Conservation (phyloP, 768 basidiomycete species). For the Botryobasidium botryosum region DNA sequence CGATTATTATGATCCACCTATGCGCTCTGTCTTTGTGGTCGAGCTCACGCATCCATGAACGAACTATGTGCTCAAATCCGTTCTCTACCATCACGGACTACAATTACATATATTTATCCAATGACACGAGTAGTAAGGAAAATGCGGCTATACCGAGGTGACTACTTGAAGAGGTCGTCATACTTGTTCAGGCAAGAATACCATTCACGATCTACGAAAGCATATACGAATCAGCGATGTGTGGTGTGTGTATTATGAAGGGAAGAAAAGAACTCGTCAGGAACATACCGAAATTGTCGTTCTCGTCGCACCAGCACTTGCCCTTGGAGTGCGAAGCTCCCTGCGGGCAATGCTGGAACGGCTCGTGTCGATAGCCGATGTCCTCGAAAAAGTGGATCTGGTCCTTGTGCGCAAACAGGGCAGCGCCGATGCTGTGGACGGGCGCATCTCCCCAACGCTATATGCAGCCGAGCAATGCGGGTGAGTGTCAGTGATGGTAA, state of each 20-base stretch:
- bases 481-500: background rate
- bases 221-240: constrained; percentile 8
- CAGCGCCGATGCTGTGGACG: constrained; percentile 78
- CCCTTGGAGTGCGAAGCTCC: constrained; percentile 57
- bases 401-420: constrained; percentile 73
- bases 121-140: background rate
- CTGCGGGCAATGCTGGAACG: constrained; percentile 85
- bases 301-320: constrained; percentile 71
- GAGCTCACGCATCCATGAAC: background rate
- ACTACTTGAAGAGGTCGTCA: constrained; percentile 15
- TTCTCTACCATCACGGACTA: too few relatives aligned
- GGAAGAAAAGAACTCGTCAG: constrained; percentile 5
- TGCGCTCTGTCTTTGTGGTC: too few relatives aligned
- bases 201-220: constrained; percentile 25
- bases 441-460: constrained; percentile 92
- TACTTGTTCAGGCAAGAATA: constrained; percentile 68
- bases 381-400: constrained; percentile 93
- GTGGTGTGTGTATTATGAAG: background rate
- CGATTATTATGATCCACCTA: too few relatives aligned
- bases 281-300: constrained; percentile 47
- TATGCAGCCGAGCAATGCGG: constrained; percentile 9
- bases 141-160: background rate
- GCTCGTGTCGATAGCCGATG: constrained; percentile 84
- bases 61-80: too few relatives aligned
- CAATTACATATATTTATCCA: constrained; percentile 1